Evolutionary conservation across 1,284 basidiomycete genomes (phyloP).

Genomic region (Ganoderma multipileum): DNA sequence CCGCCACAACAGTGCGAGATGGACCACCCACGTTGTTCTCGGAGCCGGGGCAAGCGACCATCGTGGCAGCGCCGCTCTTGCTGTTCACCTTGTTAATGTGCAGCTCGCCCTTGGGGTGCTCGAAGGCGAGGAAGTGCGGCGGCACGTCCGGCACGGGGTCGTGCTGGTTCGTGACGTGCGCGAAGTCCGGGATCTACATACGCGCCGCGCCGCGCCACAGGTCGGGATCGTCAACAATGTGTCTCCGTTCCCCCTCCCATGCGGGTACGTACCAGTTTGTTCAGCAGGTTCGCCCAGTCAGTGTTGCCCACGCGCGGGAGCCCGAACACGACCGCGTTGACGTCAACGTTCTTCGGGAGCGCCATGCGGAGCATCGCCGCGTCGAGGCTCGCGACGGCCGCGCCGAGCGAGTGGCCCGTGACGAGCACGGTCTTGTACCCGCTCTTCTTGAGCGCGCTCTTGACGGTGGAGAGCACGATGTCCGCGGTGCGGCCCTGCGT

Average conservation of each 20-base stretch:
- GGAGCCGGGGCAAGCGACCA: constrained; percentile 41
- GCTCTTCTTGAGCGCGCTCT: constrained; percentile 42
- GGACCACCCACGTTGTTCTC: constrained; percentile 35
- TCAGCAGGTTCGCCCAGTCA: constrained; percentile 27
- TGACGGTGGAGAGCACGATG: constrained; percentile 46
- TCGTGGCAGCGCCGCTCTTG: constrained; percentile 26
- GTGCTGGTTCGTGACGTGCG: constrained; percentile 45
- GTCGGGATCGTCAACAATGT: neutral
- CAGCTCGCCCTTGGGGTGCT: constrained; percentile 43
- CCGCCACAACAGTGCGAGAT: neutral
- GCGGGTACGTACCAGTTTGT: constrained; percentile 20
- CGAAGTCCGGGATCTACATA: constrained; percentile 35
- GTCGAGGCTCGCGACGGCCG: constrained; percentile 53
- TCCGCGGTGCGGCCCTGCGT: constrained; percentile 53
- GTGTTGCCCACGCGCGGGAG: constrained; percentile 50
- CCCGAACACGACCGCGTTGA: constrained; percentile 51
- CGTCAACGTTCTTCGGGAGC: constrained; percentile 43
- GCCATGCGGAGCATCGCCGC: constrained; percentile 49
- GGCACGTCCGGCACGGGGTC: constrained; percentile 47
- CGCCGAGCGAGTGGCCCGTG: constrained; percentile 47
- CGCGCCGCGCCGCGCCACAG: neutral
- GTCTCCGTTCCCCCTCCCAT: neutral
- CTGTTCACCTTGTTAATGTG: constrained; percentile 40
- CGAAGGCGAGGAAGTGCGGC: constrained; percentile 41
- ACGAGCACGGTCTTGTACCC: constrained; percentile 47